Base-by-base conservation (phyloP, 495 filamentous ascomycete genomes). In the Hypoxylon crocopeplum region DNA sequence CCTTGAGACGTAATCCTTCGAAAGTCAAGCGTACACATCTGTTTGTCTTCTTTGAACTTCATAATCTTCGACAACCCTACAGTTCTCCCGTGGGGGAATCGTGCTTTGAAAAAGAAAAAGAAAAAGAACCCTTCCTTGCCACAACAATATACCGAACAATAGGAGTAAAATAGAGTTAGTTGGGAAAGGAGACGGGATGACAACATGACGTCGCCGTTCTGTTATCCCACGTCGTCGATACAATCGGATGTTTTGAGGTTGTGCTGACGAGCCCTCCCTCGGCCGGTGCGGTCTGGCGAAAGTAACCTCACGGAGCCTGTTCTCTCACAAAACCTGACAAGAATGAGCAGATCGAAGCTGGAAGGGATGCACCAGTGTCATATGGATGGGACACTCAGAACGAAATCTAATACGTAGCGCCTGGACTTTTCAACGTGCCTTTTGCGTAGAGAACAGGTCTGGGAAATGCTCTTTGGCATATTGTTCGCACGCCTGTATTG, bases 381-480 rank as follows among this genome's bases (percentile, higher is more conserved):
- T n/a, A 57, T 30, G 37, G 41, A 44, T 34, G 44, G 48, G 36
- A 51, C 44, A 60, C 32, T 52, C 48, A 48, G 56, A 51, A 49
- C 40, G 44, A 29, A 44, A 56, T 30, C 17, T 39, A 33, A 46
- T 34, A 44, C 22, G 17, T 53, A 34, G 48, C 37, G 34, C 36
- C 42, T 52, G 48, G 48, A 22, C 24, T 36, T 48, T 46, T 38
- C 33, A 68, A 55, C 64, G 60, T 51, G 60, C 60, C 54, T 70
- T 70, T 45, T 40, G 68, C 42, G 55, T 25, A n/a, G 62, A 48
- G 44, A 70, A 70, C 7, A 69, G 41, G 49, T 68, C 78, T 27
- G 78, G 88, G 69, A 96, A 97, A 74, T 97, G 88, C 74, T 98
- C 94, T 73, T 97, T 98, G 29, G 94, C 94, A 74, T 96, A 98